These are phyloP conservation scores for Margaritispora aquatica DNA, from an alignment of 495 filamentous ascomycete species.

Conservation along the genomic window DNA sequence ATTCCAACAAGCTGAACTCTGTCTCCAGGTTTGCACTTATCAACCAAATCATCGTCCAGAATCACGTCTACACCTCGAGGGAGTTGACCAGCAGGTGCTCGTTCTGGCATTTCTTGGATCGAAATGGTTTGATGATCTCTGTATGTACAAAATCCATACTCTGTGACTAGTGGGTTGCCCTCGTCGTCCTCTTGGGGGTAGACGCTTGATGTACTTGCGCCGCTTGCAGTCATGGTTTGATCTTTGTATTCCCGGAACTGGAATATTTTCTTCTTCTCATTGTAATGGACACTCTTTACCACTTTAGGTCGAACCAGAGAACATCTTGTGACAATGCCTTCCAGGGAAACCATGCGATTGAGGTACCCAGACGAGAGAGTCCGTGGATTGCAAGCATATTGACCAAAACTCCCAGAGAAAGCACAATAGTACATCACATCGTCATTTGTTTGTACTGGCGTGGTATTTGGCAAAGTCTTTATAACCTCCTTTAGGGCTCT, in stretches of 20 bases:
- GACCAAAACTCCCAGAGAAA: slow-evolving; percentile 89
- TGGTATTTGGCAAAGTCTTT: slow-evolving; percentile 60
- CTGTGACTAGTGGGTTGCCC: slow-evolving; percentile 72
- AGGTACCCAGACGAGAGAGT: slow-evolving; percentile 83
- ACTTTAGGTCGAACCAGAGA: slow-evolving; percentile 94
- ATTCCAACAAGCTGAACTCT: slow-evolving; percentile 93
- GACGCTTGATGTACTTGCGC: slow-evolving; percentile 76
- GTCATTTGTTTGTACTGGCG: slow-evolving; percentile 40
- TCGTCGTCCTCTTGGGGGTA: slow-evolving; percentile 95
- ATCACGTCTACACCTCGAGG: slow-evolving; percentile 97
- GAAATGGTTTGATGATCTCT: slow-evolving; percentile 97
- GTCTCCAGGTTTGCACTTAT: slow-evolving; percentile 92
- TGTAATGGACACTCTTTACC: slow-evolving; percentile 95
- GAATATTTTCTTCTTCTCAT: slow-evolving; percentile 76
- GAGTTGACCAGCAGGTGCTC: slow-evolving; percentile 92
- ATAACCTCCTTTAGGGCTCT: slow-evolving; percentile 83
- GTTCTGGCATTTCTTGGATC: slow-evolving; percentile 99
- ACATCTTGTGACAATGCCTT: slow-evolving; percentile 96
- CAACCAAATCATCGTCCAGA: slow-evolving; percentile 93
- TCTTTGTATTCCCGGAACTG: slow-evolving; percentile 83
- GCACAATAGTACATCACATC: slow-evolving; percentile 84
- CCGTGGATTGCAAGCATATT: slow-evolving; percentile 89
- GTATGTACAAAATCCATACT: slow-evolving; percentile 94
- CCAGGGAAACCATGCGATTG: slow-evolving; percentile 94
- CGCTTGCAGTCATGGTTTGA: slow-evolving; percentile 92